Evolutionary conservation across 2,329 filamentous ascomycete genomes (phyloP).

Genomic region (Mariannaea elegans): DNA sequence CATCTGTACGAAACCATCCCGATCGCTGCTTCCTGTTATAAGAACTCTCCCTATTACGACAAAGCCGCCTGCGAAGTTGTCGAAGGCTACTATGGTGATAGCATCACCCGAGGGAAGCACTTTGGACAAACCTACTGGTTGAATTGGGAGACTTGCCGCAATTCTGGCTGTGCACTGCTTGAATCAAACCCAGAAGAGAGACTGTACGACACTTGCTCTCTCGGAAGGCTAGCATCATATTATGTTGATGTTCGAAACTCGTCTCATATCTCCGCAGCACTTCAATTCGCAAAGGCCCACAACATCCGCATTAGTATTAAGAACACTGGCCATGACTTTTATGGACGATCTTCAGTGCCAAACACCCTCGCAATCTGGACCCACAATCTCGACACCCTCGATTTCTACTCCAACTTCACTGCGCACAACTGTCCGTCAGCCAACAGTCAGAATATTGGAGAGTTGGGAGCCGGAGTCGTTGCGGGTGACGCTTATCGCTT

Average conservation of each 20-base stretch:
- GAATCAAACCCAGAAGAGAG: too few species aligned
- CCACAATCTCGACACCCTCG: background rate
- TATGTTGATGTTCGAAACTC: background rate
- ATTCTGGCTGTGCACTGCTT: too few species aligned
- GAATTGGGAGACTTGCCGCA: too few species aligned
- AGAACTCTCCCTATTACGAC: too few species aligned
- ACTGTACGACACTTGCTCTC: too few species aligned
- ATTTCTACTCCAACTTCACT: background rate
- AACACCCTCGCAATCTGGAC: conserved; percentile 3
- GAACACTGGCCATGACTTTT: conserved; percentile 2
- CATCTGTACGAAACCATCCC: too few species aligned
- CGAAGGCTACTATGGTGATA: too few species aligned
- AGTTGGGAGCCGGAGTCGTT: background rate
- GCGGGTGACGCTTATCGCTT: background rate
- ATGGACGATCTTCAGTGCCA: background rate
- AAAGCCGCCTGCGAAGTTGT: too few species aligned
- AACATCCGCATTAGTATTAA: background rate
- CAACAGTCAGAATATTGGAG: background rate
- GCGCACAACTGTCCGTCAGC: too few species aligned
- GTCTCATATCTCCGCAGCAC: background rate
- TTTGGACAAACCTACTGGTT: too few species aligned
- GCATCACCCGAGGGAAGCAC: too few species aligned
- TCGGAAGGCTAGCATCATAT: background rate
- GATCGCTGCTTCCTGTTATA: too few species aligned
- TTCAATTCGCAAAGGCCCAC: background rate